Evolutionary conservation across 2,329 filamentous ascomycete genomes (phyloP).

Genomic region (Sarocladium brachiariae): DNA sequence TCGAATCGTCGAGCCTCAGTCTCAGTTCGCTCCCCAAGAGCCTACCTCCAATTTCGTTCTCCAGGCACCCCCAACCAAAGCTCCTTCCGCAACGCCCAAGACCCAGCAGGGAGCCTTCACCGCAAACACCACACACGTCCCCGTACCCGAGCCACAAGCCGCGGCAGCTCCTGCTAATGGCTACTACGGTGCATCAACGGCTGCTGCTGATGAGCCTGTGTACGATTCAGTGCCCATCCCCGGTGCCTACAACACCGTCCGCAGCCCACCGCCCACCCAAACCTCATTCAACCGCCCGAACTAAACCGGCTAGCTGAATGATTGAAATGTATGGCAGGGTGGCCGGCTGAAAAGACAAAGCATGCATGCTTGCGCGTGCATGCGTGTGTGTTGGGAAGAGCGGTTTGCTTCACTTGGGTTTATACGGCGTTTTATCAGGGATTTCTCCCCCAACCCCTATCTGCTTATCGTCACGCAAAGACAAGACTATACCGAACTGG

Average conservation of each 20-base stretch:
- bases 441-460: background rate
- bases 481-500: slow-evolving; percentile 13
- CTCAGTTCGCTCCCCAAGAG: slow-evolving; percentile 49
- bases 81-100: slow-evolving; percentile 71
- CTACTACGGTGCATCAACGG: slow-evolving; percentile 16
- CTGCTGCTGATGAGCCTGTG: slow-evolving; percentile 71
- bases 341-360: background rate
- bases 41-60: slow-evolving; percentile 67
- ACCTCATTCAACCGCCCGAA: slow-evolving; percentile 27
- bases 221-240: slow-evolving; percentile 88
- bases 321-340: background rate
- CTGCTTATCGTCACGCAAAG: slow-evolving; percentile 21
- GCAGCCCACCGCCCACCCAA: slow-evolving; percentile 42
- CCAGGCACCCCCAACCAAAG: slow-evolving; percentile 73
- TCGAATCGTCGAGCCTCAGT: slow-evolving; percentile 55
- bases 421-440: slow-evolving; percentile 2
- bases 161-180: slow-evolving; percentile 35
- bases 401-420: background rate
- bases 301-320: slow-evolving; percentile 17
- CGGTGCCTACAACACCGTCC: slow-evolving; percentile 62
- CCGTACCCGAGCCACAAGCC: slow-evolving; percentile 22
- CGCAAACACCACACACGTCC: slow-evolving; percentile 19
- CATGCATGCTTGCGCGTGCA: too few species aligned
- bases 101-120: slow-evolving; percentile 57
- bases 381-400: background rate